phyloP scores from a whole-genome alignment of 2,329 filamentous ascomycete genomes.

The Scytalidium lignicola region DNA sequence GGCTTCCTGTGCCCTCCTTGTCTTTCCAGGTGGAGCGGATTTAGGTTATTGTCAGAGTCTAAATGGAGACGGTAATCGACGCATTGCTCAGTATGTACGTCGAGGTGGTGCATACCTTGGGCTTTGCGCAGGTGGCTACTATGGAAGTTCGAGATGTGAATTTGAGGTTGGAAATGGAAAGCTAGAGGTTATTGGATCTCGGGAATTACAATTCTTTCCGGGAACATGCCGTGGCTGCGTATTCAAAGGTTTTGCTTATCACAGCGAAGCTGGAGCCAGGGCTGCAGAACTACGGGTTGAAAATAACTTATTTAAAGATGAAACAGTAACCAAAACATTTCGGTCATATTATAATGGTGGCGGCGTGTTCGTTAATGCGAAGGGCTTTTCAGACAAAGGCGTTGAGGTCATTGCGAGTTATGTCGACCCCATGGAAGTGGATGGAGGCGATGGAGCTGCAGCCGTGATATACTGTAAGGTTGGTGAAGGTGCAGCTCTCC shows the following conservation, averaged over 20 bases:
- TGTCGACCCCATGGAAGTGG: conserved; percentile 66
- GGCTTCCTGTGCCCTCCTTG: conserved; percentile 78
- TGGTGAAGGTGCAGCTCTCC: conserved; percentile 70
- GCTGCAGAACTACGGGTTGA: conserved; percentile 64
- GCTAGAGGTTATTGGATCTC: conserved; percentile 78
- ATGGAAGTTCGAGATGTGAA: conserved; percentile 74
- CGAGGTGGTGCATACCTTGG: conserved; percentile 82
- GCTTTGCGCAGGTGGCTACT: conserved; percentile 93
- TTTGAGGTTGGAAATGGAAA: conserved; percentile 81
- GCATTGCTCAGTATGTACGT: conserved; percentile 80
- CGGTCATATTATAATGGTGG: conserved; percentile 90
- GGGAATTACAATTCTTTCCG: conserved; percentile 86
- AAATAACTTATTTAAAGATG: conserved; percentile 49
- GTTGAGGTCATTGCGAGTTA: conserved; percentile 83
- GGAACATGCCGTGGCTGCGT: conserved; percentile 81
- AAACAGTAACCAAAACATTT: conserved; percentile 55
- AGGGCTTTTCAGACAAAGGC: conserved; percentile 53
- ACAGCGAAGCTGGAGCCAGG: conserved; percentile 77
- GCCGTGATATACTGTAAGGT: conserved; percentile 81
- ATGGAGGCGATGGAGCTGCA: conserved; percentile 70
- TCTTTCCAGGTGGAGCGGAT: conserved; percentile 92
- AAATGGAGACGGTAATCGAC: conserved; percentile 81
- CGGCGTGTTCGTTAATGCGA: conserved; percentile 82
- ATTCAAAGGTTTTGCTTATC: conserved; percentile 85
- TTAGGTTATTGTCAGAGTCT: conserved; percentile 82